Conservation (phyloP, 1,139 yeast genomes). For the Entelexis sorbosivorans region DNA sequence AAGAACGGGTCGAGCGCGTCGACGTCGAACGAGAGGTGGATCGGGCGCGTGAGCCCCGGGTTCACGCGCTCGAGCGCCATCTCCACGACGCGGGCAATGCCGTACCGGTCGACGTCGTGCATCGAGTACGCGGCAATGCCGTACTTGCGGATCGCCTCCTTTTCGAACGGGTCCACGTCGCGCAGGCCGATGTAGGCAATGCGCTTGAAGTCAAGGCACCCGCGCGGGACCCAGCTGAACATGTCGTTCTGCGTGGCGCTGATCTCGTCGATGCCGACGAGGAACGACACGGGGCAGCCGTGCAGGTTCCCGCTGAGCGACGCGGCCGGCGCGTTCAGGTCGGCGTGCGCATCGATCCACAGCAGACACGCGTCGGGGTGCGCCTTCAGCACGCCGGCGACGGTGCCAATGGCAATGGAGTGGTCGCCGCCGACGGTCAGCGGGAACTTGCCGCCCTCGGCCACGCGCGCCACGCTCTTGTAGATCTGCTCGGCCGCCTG, state of each 20-base stretch:
- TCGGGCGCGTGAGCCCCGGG: conserved; percentile 63
- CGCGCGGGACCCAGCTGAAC: conserved; percentile 62
- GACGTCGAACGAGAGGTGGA: conserved; percentile 88
- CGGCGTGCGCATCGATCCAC: conserved; percentile 99
- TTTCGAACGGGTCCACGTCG: conserved; percentile 85
- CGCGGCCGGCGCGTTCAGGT: conserved; percentile 79
- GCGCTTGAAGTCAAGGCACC: conserved; percentile 49
- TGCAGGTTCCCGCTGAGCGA: conserved; percentile 87
- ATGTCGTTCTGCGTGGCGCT: conserved; percentile 46
- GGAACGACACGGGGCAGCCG: conserved; percentile 91
- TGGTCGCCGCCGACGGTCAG: conserved; percentile 94
- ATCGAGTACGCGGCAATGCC: conserved; percentile 81
- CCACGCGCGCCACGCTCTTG: conserved; percentile 46
- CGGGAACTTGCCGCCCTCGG: conserved; percentile 45
- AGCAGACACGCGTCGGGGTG: conserved; percentile 81
- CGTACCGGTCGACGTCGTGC: conserved; percentile 93
- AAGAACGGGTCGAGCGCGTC: conserved; percentile 92
- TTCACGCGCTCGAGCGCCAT: conserved; percentile 77
- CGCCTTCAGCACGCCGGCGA: conserved; percentile 66
- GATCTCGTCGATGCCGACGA: conserved; percentile 52
- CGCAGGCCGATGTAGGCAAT: conserved; percentile 90
- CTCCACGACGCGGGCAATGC: conserved; percentile 81
- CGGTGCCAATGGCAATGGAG: conserved; percentile 89
- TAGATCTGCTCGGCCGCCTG: conserved; percentile 57
- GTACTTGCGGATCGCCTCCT: conserved; percentile 54